Conservation (phyloP, 768 basidiomycete species). For the Jaapia argillacea region DNA sequence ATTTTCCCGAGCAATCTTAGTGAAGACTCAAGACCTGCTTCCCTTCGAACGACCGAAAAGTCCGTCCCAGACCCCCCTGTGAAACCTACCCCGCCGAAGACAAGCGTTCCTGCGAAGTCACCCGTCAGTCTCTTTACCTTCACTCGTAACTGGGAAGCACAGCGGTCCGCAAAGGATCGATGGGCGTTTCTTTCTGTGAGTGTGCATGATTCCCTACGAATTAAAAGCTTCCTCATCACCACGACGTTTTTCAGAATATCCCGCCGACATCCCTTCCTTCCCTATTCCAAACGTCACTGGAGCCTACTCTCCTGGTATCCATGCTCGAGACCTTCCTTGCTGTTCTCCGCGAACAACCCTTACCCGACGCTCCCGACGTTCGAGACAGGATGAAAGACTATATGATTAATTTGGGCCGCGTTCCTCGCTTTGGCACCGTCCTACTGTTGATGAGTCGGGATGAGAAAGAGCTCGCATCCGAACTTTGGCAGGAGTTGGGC, state of each 20-base stretch:
- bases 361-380: conserved; percentile 9
- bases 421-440: conserved; percentile 56
- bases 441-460: conserved; percentile 46
- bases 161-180: conserved; percentile 28
- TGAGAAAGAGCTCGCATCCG: conserved; percentile 26
- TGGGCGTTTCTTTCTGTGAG: conserved; percentile 55
- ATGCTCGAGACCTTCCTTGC: conserved; percentile 42
- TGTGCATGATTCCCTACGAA: conserved; percentile 6
- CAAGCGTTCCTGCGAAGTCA: conserved; percentile 14
- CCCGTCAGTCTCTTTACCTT: conserved; percentile 53
- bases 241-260: conserved; percentile 40
- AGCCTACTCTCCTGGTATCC: conserved; percentile 49
- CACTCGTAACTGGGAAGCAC: conserved; percentile 43
- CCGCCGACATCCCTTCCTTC: conserved; percentile 43
- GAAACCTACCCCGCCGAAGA: background rate
- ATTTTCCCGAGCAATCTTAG: conserved; percentile 29
- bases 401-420: conserved; percentile 38
- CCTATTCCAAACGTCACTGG: conserved; percentile 63
- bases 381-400: conserved; percentile 29
- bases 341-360: conserved; percentile 14
- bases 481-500: background rate
- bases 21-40: conserved; percentile 10
- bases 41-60: conserved; percentile 4
- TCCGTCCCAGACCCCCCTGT: background rate
- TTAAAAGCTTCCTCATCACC: background rate